Evolutionary conservation across 495 filamentous ascomycete genomes (phyloP).

Genomic region (Daldinia caldariorum): DNA sequence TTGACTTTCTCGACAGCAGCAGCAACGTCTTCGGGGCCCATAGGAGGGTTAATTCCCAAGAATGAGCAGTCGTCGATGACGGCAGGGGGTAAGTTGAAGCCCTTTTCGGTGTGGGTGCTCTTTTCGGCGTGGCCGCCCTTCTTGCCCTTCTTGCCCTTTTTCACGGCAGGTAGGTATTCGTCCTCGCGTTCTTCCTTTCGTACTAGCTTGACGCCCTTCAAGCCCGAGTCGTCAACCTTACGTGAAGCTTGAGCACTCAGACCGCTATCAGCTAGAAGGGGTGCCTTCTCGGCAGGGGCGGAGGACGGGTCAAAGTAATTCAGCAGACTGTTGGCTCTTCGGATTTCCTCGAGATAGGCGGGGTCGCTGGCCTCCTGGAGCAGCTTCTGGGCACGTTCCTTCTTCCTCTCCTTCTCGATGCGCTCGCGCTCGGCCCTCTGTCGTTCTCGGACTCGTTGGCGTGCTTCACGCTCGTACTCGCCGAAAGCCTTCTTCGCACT

Average conservation of each 20-base stretch:
- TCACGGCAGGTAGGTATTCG: conserved; percentile 83
- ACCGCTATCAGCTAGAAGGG: conserved; percentile 71
- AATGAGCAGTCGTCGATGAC: conserved; percentile 89
- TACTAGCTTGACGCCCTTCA: conserved; percentile 80
- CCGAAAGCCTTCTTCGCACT: conserved; percentile 76
- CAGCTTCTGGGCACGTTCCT: conserved; percentile 83
- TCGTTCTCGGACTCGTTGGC: conserved; percentile 68
- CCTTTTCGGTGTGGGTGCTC: conserved; percentile 57
- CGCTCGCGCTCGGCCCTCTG: conserved; percentile 74
- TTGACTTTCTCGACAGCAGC: conserved; percentile 84
- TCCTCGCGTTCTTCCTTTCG: conserved; percentile 89
- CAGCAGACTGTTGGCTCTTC: conserved; percentile 83
- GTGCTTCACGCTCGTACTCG: conserved; percentile 82
- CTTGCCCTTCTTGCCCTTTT: conserved; percentile 93
- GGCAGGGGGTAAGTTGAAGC: conserved; percentile 87
- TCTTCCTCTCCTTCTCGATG: conserved; percentile 82
- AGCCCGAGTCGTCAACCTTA: conserved; percentile 77
- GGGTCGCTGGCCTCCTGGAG: conserved; percentile 90
- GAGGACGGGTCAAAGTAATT: conserved; percentile 86
- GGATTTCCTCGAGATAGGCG: conserved; percentile 91
- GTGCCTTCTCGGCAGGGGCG: conserved; percentile 66
- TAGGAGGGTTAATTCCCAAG: conserved; percentile 85
- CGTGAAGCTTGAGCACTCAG: conserved; percentile 76
- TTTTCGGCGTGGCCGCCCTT: conserved; percentile 59
- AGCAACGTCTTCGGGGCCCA: conserved; percentile 82